These are phyloP conservation scores for Colletotrichum gigasporum DNA, from an alignment of 2,329 filamentous ascomycete species.

Conservation along the genomic window DNA sequence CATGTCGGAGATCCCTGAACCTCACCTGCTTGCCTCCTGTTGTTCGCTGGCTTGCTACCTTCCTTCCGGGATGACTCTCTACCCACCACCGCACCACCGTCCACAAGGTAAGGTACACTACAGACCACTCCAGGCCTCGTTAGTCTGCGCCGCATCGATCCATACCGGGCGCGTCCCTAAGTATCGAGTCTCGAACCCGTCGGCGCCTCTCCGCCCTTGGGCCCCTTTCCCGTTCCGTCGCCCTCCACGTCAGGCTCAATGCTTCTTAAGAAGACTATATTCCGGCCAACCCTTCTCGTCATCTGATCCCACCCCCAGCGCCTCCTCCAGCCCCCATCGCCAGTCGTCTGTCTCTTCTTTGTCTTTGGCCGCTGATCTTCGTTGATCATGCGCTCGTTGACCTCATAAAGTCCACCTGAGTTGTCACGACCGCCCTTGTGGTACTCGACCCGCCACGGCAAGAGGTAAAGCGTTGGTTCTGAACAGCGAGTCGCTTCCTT, in stretches of 20 bases:
- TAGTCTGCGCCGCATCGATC: constrained; percentile 15
- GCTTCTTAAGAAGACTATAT: constrained; percentile 9
- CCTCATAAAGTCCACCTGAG: constrained; percentile 4
- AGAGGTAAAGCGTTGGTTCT: neutral
- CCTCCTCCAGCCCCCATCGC: neutral
- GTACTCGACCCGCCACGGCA: neutral
- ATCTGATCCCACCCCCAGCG: neutral
- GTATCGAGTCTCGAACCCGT: constrained; percentile 21
- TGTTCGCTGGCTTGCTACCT: neutral
- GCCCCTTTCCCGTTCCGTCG: constrained; percentile 26
- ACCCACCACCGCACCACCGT: too few species aligned
- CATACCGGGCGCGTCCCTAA: constrained; percentile 9
- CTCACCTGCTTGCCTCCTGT: neutral
- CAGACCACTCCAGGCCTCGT: too few species aligned
- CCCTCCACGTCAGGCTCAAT: neutral
- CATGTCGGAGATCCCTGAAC: constrained; percentile 4
- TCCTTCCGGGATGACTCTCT: neutral
- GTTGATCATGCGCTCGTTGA: constrained; percentile 24
- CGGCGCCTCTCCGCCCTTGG: constrained; percentile 11
- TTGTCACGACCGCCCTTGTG: neutral
- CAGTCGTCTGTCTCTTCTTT: constrained; percentile 7
- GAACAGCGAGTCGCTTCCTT: neutral
- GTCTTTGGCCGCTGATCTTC: constrained; percentile 17
- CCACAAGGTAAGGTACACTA: too few species aligned
- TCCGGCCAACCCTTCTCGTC: neutral